A percentile compares a stretch with the other conserved stretches of the same genome.
phyloP scores from a whole-genome alignment of 2,329 filamentous ascomycete genomes.

The Fusarium caatingaense region DNA sequence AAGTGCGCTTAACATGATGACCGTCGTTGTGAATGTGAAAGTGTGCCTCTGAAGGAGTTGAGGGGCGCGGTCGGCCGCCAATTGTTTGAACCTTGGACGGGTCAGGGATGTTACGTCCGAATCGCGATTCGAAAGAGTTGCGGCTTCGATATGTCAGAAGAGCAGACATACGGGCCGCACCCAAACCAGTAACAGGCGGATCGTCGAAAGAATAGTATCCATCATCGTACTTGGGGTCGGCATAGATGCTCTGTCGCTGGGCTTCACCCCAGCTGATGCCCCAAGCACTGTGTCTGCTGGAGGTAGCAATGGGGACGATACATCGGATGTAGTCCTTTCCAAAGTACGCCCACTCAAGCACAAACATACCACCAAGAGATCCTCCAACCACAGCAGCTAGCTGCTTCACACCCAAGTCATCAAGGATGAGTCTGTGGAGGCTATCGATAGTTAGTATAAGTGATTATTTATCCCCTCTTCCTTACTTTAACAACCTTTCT shows the following conservation, averaged over 20 bases:
- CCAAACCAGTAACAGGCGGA: constrained; percentile 86
- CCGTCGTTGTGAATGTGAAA: constrained; percentile 88
- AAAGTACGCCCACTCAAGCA: constrained; percentile 92
- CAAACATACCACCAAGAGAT: constrained; percentile 89
- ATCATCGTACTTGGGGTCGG: constrained; percentile 97
- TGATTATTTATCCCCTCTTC: background rate
- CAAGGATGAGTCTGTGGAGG: constrained; percentile 81
- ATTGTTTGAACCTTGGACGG: constrained; percentile 86
- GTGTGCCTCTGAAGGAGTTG: constrained; percentile 76
- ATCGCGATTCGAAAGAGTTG: constrained; percentile 95
- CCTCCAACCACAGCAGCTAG: constrained; percentile 84
- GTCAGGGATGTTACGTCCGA: constrained; percentile 92
- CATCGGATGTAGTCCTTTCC: constrained; percentile 85
- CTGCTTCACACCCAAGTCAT: constrained; percentile 82
- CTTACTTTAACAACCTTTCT: too few relatives aligned
- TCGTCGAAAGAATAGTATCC: constrained; percentile 93
- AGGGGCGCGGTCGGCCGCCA: constrained; percentile 71
- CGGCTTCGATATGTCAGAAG: constrained; percentile 95
- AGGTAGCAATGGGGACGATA: constrained; percentile 87
- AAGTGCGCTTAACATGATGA: constrained; percentile 70
- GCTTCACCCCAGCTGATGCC: constrained; percentile 92
- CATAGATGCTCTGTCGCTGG: constrained; percentile 93
- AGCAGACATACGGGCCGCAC: constrained; percentile 96
- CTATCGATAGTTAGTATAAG: constrained; percentile 54
- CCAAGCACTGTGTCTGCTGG: constrained; percentile 87